phyloP scores from a whole-genome alignment of 306 rosid genomes.

The Cucumis melo region DNA sequence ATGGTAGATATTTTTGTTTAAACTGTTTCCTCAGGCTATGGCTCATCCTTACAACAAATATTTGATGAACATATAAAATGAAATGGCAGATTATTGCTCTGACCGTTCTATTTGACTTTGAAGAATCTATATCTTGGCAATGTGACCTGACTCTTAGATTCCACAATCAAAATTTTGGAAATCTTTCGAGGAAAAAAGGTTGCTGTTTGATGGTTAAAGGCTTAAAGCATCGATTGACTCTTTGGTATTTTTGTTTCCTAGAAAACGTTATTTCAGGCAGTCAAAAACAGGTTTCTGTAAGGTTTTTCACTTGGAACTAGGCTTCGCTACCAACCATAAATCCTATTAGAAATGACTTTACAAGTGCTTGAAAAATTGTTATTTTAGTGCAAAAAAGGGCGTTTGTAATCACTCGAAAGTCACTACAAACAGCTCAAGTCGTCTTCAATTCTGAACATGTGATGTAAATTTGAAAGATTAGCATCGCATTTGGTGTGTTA shows the following conservation, averaged over 20 bases:
- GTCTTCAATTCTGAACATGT: not conserved
- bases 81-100: not conserved
- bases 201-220: not conserved
- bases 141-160: not conserved
- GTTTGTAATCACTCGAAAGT: not conserved
- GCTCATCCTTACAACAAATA: not conserved
- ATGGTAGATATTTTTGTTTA: constrained; percentile 37
- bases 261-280: not conserved
- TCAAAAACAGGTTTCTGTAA: not conserved
- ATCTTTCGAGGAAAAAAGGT: not conserved
- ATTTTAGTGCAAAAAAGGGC: not conserved
- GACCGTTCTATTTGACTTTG: not conserved
- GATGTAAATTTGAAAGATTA: not conserved
- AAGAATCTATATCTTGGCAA: not conserved
- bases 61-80: not conserved
- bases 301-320: not conserved
- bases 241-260: not conserved
- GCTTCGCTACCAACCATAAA: not conserved
- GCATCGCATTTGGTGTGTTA: not conserved
- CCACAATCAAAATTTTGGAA: not conserved
- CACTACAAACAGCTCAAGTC: not conserved
- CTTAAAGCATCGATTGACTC: not conserved
- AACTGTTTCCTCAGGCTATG: not conserved
- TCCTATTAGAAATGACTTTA: too few species aligned
- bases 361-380: not conserved